These are phyloP conservation scores for Trichoderma harzianum DNA, from an alignment of 2,329 filamentous ascomycete species.

Conservation along the genomic window DNA sequence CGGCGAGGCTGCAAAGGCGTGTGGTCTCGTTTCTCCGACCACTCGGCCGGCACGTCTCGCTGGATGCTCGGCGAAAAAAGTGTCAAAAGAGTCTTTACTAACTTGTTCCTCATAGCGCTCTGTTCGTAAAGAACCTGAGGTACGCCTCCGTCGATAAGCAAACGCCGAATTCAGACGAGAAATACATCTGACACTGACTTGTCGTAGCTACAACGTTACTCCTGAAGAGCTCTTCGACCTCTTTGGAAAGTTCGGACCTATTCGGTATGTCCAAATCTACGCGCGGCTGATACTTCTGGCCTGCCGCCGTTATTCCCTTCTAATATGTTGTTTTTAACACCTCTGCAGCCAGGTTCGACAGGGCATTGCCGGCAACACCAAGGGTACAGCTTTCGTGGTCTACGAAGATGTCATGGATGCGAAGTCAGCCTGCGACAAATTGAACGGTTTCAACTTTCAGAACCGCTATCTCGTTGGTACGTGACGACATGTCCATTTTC, in stretches of 20 bases:
- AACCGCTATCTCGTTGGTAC: slow-evolving; percentile 96
- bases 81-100: slow-evolving; percentile 27
- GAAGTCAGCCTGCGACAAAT: slow-evolving; percentile 97
- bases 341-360: slow-evolving; percentile 85
- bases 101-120: slow-evolving; percentile 64
- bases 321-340: slow-evolving; percentile 13
- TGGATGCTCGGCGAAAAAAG: neutral
- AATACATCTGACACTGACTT: slow-evolving; percentile 40
- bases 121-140: slow-evolving; percentile 99
- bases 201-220: slow-evolving; percentile 92
- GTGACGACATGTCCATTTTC: slow-evolving; percentile 31
- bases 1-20: slow-evolving; percentile 20
- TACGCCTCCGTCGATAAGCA: slow-evolving; percentile 36
- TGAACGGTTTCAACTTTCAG: slow-evolving; percentile 99
- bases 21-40: neutral
- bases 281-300: neutral
- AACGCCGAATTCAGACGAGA: neutral
- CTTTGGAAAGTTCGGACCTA: slow-evolving; percentile 95
- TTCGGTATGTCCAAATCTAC: slow-evolving; percentile 67
- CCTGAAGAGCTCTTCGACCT: slow-evolving; percentile 97
- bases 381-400: slow-evolving; percentile 97
- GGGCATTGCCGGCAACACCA: slow-evolving; percentile 94
- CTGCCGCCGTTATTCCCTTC: neutral
- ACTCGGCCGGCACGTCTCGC: slow-evolving; percentile 1
- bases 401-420: slow-evolving; percentile 99